These are phyloP conservation scores for Pelomyxa schiedti DNA, from an alignment of 78 protist species.

Conservation along the genomic window DNA sequence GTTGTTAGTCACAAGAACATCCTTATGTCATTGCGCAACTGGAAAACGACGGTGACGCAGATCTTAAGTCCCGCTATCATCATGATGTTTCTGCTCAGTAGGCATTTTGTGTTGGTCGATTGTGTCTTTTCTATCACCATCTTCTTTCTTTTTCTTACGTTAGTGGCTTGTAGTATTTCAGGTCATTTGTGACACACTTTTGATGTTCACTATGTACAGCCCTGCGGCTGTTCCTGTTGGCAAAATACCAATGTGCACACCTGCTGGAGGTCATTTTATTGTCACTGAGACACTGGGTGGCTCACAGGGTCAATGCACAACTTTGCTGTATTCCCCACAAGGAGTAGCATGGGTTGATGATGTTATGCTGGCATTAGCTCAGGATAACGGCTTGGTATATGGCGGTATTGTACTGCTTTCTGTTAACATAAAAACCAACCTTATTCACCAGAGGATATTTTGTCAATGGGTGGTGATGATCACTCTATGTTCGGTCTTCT, in stretches of 20 bases:
- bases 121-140: not conserved
- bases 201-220: not conserved
- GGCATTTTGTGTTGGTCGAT: not conserved
- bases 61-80: not conserved
- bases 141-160: not conserved
- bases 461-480: not conserved
- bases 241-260: not conserved
- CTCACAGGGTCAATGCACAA: no score
- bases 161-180: not conserved
- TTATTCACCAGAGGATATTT: not conserved
- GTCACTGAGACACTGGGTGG: not conserved
- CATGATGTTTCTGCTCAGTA: not conserved
- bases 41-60: not conserved
- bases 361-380: not conserved
- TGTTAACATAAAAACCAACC: no score
- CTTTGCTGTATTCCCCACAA: no score
- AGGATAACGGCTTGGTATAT: not conserved
- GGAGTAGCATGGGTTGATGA: constrained; percentile 3
- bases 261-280: not conserved
- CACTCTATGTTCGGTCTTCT: not conserved
- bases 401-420: not conserved
- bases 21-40: not conserved
- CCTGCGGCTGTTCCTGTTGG: not conserved
- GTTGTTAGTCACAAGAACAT: not conserved
- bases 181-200: not conserved